Conservation (phyloP, 1,284 basidiomycete genomes). For the Salmacisia buchloeana region DNA sequence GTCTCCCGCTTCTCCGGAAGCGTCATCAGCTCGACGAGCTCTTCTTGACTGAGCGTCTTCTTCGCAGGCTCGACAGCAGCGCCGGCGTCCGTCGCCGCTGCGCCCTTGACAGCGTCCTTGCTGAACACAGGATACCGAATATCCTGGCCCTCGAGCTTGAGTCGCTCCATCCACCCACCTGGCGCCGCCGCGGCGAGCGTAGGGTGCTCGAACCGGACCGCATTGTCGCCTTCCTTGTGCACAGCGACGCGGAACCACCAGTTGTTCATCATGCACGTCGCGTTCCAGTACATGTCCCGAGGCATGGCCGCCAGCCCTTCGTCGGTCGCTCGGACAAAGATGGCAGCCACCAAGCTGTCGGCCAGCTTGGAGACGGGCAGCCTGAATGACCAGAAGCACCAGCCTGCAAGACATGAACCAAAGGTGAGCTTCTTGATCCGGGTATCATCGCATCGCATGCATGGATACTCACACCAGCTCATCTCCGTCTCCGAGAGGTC, state of each 20-base stretch:
- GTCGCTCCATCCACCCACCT: slow-evolving; percentile 65
- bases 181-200: slow-evolving; percentile 57
- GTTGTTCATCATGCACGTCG: slow-evolving; percentile 61
- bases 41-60: slow-evolving; percentile 4
- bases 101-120: background rate
- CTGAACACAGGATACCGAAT: slow-evolving; percentile 55
- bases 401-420: slow-evolving; percentile 45
- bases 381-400: slow-evolving; percentile 63
- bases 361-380: slow-evolving; percentile 53
- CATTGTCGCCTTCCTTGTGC: slow-evolving; percentile 48
- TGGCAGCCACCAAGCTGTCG: slow-evolving; percentile 53
- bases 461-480: slow-evolving; percentile 52
- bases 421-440: background rate
- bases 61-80: background rate
- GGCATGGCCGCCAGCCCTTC: slow-evolving; percentile 58
- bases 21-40: slow-evolving; percentile 22
- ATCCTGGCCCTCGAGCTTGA: slow-evolving; percentile 57
- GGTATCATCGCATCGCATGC: background rate
- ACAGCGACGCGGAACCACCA: slow-evolving; percentile 62
- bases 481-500: slow-evolving; percentile 59
- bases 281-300: slow-evolving; percentile 56
- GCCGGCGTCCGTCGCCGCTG: background rate
- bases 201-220: slow-evolving; percentile 62
- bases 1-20: slow-evolving; percentile 47
- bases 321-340: slow-evolving; percentile 62